Evolutionary conservation across 2,329 filamentous ascomycete species (phyloP).

Genomic region (Dryadomyces sulphureus): DNA sequence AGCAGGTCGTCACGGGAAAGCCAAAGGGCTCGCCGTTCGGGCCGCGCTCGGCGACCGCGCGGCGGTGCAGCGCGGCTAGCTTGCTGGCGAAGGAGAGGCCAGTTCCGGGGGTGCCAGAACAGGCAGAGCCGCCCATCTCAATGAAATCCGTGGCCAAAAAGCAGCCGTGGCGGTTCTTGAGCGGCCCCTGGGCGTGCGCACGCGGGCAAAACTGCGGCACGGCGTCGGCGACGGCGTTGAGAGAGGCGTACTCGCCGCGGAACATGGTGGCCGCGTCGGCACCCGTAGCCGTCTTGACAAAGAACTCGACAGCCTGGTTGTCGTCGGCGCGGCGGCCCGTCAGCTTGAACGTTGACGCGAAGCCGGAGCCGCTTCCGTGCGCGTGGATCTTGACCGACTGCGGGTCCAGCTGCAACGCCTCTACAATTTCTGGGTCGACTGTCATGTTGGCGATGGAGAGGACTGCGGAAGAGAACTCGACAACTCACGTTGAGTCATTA

Average conservation of each 20-base stretch:
- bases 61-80: conserved; percentile 64
- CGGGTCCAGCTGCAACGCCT: conserved; percentile 44
- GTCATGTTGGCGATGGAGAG: conserved; percentile 12
- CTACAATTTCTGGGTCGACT: conserved; percentile 48
- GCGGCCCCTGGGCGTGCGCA: conserved; percentile 56
- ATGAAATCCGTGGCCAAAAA: conserved; percentile 71
- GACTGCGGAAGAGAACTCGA: neutral
- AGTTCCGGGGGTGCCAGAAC: conserved; percentile 24
- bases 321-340: conserved; percentile 11
- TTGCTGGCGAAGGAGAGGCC: conserved; percentile 54
- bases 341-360: conserved; percentile 44
- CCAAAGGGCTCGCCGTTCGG: conserved; percentile 56
- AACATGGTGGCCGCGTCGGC: conserved; percentile 54
- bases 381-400: conserved; percentile 37
- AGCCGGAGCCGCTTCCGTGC: conserved; percentile 53
- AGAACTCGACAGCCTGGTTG: conserved; percentile 29
- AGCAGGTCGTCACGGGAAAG: conserved; percentile 74
- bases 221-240: conserved; percentile 61
- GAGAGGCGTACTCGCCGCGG: conserved; percentile 63
- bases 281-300: conserved; percentile 57
- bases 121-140: conserved; percentile 33
- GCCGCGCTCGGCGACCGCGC: conserved; percentile 45
- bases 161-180: conserved; percentile 32
- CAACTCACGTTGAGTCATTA: too few species aligned
- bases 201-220: conserved; percentile 65